These are phyloP conservation scores for Dioscorea cayenensis DNA, from an alignment of 116 monocot genomes.

Conservation along the genomic window DNA sequence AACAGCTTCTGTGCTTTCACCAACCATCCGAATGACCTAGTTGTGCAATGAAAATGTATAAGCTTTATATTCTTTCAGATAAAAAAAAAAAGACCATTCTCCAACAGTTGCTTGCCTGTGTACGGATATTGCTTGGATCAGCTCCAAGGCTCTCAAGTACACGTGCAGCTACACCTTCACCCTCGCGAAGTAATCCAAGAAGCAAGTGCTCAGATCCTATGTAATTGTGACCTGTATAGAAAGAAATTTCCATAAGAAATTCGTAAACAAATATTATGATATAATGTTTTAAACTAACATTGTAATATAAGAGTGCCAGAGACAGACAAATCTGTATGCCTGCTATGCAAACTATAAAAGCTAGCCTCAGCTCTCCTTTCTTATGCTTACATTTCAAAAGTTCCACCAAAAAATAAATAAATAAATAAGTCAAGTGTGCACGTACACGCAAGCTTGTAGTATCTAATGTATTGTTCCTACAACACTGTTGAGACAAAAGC, in stretches of 20 bases:
- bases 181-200: slow-evolving; percentile 54
- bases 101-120: slow-evolving; percentile 18
- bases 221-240: slow-evolving; percentile 37
- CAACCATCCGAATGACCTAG: slow-evolving; percentile 29
- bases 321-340: too few species aligned
- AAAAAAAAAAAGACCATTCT: not conserved
- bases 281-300: not conserved
- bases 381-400: too few species aligned
- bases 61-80: not conserved
- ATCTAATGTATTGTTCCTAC: not conserved
- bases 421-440: not conserved
- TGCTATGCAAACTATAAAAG: too few species aligned
- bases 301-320: not conserved
- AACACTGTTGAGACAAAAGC: not conserved
- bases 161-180: slow-evolving; percentile 55
- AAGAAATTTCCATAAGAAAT: not conserved
- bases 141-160: slow-evolving; percentile 51
- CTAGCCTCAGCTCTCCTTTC: too few species aligned
- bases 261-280: not conserved
- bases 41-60: not conserved
- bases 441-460: not conserved
- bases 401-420: too few species aligned
- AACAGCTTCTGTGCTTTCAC: slow-evolving; percentile 48
- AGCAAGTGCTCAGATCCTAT: slow-evolving; percentile 56
- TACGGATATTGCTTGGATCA: slow-evolving; percentile 42